Evolutionary conservation across 108 stramenopile species (phyloP).

Genomic region (Skeletonema grethae): DNA sequence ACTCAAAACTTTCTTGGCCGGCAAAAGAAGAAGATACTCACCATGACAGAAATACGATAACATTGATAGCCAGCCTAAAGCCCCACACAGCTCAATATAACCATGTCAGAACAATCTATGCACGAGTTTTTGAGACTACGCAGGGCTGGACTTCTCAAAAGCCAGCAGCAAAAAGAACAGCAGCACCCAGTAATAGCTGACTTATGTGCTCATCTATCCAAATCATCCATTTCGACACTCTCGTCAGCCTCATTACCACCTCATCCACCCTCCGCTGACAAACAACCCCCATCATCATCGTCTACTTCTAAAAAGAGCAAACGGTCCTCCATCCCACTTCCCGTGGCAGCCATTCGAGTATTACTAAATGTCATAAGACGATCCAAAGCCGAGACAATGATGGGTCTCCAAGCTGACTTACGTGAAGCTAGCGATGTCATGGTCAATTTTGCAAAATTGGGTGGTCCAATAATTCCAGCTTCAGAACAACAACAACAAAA

Average conservation of each 20-base stretch:
- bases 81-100: too few relatives aligned
- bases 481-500: not conserved
- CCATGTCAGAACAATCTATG: too few relatives aligned
- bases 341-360: constrained; percentile 88
- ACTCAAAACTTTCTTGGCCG: too few relatives aligned
- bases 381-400: constrained; percentile 82
- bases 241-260: not conserved
- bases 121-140: too few relatives aligned
- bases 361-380: constrained; percentile 85
- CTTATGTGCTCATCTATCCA: constrained; percentile 29
- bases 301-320: constrained; percentile 1
- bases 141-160: too few relatives aligned
- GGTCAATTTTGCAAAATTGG: constrained; percentile 54
- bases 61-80: too few relatives aligned
- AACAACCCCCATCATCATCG: not conserved
- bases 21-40: too few relatives aligned
- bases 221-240: not conserved
- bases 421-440: constrained; percentile 67
- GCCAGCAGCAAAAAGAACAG: constrained; percentile 6
- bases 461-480: constrained; percentile 23
- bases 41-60: too few relatives aligned
- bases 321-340: constrained; percentile 63
- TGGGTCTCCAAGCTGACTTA: constrained; percentile 85
- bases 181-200: constrained; percentile 45
- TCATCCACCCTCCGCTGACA: not conserved